phyloP scores from a whole-genome alignment of 768 basidiomycete species.

The Rhodosporidiobolus sp. region DNA sequence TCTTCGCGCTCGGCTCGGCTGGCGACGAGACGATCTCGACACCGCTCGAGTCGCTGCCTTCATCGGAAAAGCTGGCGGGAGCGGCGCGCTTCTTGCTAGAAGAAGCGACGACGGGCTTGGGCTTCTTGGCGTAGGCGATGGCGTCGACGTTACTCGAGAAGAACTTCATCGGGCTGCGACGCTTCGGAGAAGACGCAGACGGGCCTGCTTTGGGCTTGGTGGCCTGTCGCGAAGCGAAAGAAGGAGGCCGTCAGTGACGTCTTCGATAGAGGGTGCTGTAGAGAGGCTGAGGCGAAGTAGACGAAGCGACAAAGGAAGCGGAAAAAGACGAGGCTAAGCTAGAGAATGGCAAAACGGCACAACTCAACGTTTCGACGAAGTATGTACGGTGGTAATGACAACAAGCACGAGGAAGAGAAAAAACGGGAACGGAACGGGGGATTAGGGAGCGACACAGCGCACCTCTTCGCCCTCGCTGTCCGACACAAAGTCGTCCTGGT shows the following conservation, averaged over 20 bases:
- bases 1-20: background rate
- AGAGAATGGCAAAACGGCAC: no score
- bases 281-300: background rate
- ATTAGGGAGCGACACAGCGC: background rate
- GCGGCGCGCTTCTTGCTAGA: no score
- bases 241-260: no score
- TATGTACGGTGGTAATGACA: no score
- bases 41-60: background rate
- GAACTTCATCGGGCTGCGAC: slow-evolving; percentile 6
- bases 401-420: no score
- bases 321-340: background rate
- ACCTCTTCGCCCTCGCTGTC: background rate
- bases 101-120: background rate
- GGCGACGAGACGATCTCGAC: background rate
- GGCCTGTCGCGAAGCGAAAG: background rate
- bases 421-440: no score
- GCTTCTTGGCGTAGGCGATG: background rate
- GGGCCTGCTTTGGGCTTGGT: background rate
- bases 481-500: background rate
- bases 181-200: no score
- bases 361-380: no score
- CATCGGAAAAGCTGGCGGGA: background rate
- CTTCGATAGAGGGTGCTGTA: no score
- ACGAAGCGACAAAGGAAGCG: background rate
- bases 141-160: background rate